Evolutionary conservation across 768 basidiomycete genomes (phyloP), one percentile per base, ranked within the genome.

Genomic region (Auriscalpium orientale): DNA sequence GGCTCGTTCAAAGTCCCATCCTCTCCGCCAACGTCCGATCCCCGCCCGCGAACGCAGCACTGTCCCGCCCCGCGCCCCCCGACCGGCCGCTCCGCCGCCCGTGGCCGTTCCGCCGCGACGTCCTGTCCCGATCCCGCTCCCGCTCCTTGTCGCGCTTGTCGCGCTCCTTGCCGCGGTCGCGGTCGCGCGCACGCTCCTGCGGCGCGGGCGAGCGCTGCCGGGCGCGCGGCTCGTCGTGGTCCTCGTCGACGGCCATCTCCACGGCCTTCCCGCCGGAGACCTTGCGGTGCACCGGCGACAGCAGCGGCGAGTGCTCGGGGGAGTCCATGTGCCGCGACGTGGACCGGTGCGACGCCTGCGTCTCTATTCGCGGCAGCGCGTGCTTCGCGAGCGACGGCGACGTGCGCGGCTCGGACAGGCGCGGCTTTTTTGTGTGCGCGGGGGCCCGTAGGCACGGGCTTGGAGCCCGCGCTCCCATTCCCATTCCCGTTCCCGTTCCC

Each of bases 1-100:
- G 4, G 4, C 4, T 28, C 28, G 28, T 4, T 79, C 71, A 88
- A 45, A 89, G 77, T 69, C 89, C 89, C 84, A 91, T 80, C 66
- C 89, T 75, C 71, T 91, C 87, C 69, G 84, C 86, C 76, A 91
- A 83, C 76, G 89, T 88, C 80, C 89, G 88, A 76, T 87, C 85
- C 46, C 74, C 74, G 59, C 74, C 70, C 15, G 61, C 58, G 37
- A 53, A 60, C 46, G 75, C 68, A 65, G 76, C 67, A 50, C 71
- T 64, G 8, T 65, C 66, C 2, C 67, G 64, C 56, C 58, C 68
- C 21, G 66, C 68, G 54, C 49, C 58, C 3, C 64, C 63, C 18
- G 55, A 54, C 10, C 69, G 69, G 40, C 73, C 67, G 13, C 72
- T 70, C 22, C 69, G 67, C 16, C 73, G 67, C 47, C 70, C 62